Evolutionary conservation across 116 monocot genomes (phyloP).

Genomic region (Cymodocea nodosa): DNA sequence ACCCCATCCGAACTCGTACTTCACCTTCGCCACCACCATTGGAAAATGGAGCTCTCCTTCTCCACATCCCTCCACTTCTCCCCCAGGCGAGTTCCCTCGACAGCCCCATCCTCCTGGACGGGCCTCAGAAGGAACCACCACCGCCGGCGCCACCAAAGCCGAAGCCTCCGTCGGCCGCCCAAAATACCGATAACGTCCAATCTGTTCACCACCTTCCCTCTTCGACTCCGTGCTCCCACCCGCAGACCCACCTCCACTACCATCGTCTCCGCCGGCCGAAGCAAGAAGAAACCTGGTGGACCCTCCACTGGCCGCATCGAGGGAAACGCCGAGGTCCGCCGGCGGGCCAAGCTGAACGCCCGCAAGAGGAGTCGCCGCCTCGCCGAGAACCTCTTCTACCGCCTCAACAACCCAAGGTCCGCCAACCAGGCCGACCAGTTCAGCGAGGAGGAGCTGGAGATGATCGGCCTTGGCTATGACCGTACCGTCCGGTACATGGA

Average conservation of each 20-base stretch:
- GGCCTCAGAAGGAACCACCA: no score
- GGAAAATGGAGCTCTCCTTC: no score
- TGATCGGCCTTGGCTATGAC: constrained; percentile 91
- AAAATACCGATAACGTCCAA: no score
- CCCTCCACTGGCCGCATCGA: constrained; percentile 60
- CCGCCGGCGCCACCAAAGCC: no score
- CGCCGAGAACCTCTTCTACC: constrained; percentile 71
- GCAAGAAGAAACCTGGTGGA: constrained; percentile 62
- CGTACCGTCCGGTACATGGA: constrained; percentile 78
- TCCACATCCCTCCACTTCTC: no score
- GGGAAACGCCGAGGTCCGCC: constrained; percentile 74
- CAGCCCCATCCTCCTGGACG: no score
- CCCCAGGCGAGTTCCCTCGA: no score
- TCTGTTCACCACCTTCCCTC: no score
- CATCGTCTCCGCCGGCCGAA: constrained; percentile 43
- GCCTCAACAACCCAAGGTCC: constrained; percentile 23
- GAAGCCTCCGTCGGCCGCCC: no score
- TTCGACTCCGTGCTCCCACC: neutral
- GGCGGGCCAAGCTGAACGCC: constrained; percentile 44
- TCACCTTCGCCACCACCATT: no score
- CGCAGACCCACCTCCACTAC: neutral
- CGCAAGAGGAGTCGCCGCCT: constrained; percentile 45
- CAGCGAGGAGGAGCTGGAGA: constrained; percentile 85
- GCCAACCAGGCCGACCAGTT: constrained; percentile 49
- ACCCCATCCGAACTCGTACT: no score